Base-by-base conservation (phyloP, 2,329 filamentous ascomycete species). In the Zymoseptoria pseudotritici region DNA sequence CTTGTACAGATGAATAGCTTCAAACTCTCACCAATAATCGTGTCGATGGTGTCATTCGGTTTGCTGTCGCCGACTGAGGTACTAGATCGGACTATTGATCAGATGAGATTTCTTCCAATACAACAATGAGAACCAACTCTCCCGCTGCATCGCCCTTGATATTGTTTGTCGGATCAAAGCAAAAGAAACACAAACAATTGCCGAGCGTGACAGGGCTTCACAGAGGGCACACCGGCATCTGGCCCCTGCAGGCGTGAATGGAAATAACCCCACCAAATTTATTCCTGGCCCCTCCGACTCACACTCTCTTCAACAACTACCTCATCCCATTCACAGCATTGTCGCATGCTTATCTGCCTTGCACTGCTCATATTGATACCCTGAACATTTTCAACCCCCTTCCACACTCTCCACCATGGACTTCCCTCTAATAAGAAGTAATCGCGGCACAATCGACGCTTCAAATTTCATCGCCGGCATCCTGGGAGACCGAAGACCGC, bases 401-500 rank as follows among this genome's bases (percentile, higher is more conserved):
- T 52, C 19, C 11, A 13, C 13, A 21, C 19, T 19, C n/a, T 22
- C 26, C 57, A 58, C 42, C 42, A 68, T 68, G 63, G 66, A 67
- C 31, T 67, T 68, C 57, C 62, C 61, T 4, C 55, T 66, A 53
- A 66, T 66, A 59, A 61, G 65, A 21, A 55, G 63, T 50, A 57
- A 61, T 57, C 58, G 59, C 9, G 58, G 55, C 26, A 62, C 63
- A 17, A 29, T 66, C 29, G 64, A 67, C 52, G 63, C 65, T 8
- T 65, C 63, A 29, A 64, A 63, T 36, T 68, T 67, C 65, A 60
- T 66, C 64, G 67, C 64, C 60, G 59, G 61, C 57, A 54, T 61
- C 29, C 59, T 64, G 58, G 53, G 56, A 13, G 61, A 73, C 59
- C 66, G 67, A 69, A 76, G 74, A 76, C 70, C 71, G 56, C 73